Base-by-base conservation (phyloP, 345 rosid species). In the Eucalyptus fibrosa region DNA sequence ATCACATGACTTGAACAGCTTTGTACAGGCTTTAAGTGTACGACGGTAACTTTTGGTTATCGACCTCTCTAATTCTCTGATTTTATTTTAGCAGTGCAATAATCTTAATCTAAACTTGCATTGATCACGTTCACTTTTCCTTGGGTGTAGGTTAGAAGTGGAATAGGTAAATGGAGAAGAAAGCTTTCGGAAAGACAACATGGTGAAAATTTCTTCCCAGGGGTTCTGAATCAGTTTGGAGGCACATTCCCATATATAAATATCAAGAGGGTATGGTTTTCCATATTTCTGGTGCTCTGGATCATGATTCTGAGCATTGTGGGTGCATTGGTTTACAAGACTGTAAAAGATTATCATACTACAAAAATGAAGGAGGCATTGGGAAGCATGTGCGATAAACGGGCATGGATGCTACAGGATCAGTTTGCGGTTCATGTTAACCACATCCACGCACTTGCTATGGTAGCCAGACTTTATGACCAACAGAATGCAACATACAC, bases 1-100 rank as follows among this genome's bases (percentile, higher is more conserved):
- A 51, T 89, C 93, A 1, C 87, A 72, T 80, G 92, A 92, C 24
- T 86, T 89, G 86, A 91, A 60, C 89, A 90, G 90, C 55, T 80
- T 92, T 42, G 91, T 89, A 86, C 93, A 88, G n/a, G 86, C 89
- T 90, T 88, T 92, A 87, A 90, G 90, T 21, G 88, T 92, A 86
- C 90, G 92, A 80, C 40, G 0, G 1, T 42, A 18, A 17, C 23
- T 69, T 69, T 9, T 69, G 7, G 2, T 32, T 69, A 32, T 1
- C 23, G 0, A 9, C 23, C 81, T 69, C 2, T 69, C 7, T 69
- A 69, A 69, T 34, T 69, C 81, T 32, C 42, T 69, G 42, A 32
- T 32, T 17, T 11, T 67, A 32, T 17, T 67, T 67, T 67, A 17
- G 24, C 42, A 67, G 40, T 5, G 3, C 12, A 17, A 34, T 3